phyloP scores from a whole-genome alignment of 495 filamentous ascomycete genomes.

The Entonaema liquescens region DNA sequence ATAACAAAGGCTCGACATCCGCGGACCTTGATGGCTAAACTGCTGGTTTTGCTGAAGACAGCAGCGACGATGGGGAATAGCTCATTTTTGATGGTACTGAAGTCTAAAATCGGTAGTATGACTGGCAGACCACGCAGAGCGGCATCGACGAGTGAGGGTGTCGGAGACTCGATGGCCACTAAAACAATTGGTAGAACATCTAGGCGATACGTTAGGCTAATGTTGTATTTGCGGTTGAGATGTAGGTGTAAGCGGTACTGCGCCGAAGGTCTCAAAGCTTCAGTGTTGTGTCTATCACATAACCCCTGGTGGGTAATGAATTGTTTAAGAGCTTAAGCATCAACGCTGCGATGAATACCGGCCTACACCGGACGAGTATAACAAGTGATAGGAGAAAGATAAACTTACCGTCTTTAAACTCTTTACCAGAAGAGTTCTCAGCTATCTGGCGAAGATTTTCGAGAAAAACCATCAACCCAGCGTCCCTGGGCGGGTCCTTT shows the following conservation, averaged over 20 bases:
- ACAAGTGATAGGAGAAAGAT: background rate
- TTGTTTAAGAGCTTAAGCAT: background rate
- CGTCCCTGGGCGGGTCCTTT: conserved; percentile 83
- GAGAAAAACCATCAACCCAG: conserved; percentile 86
- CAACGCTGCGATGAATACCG: background rate
- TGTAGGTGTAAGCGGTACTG: background rate
- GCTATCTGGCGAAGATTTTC: conserved; percentile 80
- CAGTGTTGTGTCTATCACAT: background rate
- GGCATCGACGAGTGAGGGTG: conserved; percentile 86
- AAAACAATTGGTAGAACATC: conserved; percentile 88
- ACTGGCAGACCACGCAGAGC: conserved; percentile 76
- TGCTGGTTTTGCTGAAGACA: conserved; percentile 91
- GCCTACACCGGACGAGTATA: background rate
- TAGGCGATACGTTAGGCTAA: conserved; percentile 45
- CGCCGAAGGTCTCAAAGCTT: background rate
- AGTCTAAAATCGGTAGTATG: conserved; percentile 85
- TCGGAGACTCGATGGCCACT: conserved; percentile 83
- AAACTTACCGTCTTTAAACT: conserved; percentile 87
- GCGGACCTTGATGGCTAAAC: conserved; percentile 90
- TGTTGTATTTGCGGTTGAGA: background rate
- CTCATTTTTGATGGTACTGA: conserved; percentile 94
- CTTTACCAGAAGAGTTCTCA: conserved; percentile 83
- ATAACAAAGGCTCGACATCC: conserved; percentile 88
- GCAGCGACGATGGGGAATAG: conserved; percentile 88
- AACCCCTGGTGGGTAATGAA: background rate